These are phyloP conservation scores for Blastocystis hominis DNA, from an alignment of 352 stramenopile species.

Conservation along the genomic window DNA sequence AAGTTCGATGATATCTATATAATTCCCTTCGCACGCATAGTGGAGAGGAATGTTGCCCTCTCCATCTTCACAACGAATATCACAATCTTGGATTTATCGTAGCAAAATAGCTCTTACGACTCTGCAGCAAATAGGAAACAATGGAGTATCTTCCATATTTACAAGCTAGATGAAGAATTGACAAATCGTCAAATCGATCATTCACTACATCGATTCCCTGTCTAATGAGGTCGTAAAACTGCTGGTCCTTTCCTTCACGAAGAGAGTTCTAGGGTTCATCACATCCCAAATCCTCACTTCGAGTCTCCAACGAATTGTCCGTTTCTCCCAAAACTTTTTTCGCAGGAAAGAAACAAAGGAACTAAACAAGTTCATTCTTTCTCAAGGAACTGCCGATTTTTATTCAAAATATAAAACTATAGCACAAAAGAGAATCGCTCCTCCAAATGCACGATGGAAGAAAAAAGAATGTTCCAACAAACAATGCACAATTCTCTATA, in stretches of 20 bases:
- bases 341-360: not conserved
- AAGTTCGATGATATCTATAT: not conserved
- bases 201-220: conserved; percentile 10
- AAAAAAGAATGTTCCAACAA: not conserved
- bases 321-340: not conserved
- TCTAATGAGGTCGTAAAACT: not conserved
- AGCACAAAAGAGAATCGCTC: not conserved
- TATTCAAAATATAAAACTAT: not conserved
- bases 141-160: conserved; percentile 3
- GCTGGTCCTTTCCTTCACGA: not conserved
- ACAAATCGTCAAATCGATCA: not conserved
- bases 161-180: conserved; percentile 15
- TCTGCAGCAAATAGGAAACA: conserved; percentile 3
- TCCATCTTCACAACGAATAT: not conserved
- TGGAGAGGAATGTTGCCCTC: conserved; percentile 37
- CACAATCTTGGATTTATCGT: not conserved
- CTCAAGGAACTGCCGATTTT: not conserved
- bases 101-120: not conserved
- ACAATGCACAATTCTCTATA: not conserved
- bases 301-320: not conserved
- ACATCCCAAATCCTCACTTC: not conserved
- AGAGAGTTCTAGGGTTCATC: not conserved
- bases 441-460: not conserved
- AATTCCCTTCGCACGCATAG: conserved; percentile 15
- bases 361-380: not conserved